These are phyloP conservation scores for Beta vulgaris DNA, from an alignment of 148 eudicot species.

Conservation along the genomic window DNA sequence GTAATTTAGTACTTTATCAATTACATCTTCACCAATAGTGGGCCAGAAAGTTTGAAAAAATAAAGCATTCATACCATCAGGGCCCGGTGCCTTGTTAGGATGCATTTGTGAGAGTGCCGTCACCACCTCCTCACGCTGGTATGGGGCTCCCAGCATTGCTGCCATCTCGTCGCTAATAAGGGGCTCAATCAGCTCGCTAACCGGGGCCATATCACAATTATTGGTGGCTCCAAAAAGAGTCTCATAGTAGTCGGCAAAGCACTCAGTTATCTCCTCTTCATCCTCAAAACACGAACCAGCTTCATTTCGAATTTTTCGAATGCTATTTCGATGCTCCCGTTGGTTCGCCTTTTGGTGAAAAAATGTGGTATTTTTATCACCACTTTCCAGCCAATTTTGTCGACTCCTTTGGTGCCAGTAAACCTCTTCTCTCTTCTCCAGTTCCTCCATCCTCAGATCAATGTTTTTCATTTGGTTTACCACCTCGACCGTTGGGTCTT, in stretches of 20 bases:
- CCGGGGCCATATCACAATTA: too few species aligned
- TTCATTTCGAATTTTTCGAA: neutral
- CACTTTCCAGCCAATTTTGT: neutral
- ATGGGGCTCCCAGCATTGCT: neutral
- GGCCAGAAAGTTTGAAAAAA: neutral
- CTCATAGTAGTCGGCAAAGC: neutral
- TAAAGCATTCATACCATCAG: neutral
- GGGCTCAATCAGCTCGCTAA: too few species aligned
- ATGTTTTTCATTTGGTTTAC: too few species aligned
- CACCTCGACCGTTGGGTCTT: neutral
- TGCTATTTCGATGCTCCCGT: neutral
- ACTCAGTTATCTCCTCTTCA: too few species aligned
- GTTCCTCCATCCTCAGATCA: neutral
- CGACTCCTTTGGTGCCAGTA: neutral
- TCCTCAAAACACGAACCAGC: neutral
- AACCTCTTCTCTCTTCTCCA: neutral
- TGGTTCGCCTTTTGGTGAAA: neutral
- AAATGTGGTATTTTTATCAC: constrained; percentile 1
- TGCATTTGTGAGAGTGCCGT: neutral
- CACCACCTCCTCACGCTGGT: neutral
- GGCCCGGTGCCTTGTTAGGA: neutral
- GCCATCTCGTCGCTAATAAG: neutral
- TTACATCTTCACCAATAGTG: neutral
- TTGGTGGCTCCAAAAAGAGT: neutral
- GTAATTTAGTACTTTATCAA: neutral